phyloP scores from a whole-genome alignment of 768 basidiomycete species.

The Macrolepiota albuminosa region DNA sequence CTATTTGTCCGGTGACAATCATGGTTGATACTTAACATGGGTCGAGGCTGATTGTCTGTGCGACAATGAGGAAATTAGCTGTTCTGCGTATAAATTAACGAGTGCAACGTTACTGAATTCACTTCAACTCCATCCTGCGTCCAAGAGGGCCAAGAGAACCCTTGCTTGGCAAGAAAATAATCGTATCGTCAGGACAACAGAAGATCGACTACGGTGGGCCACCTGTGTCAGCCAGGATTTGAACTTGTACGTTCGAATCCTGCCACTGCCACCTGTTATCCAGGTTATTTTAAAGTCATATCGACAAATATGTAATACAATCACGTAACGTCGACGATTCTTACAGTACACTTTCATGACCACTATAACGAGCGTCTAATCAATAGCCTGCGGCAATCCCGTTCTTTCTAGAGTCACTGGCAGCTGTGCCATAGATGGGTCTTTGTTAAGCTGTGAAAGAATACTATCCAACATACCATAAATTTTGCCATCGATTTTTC shows the following conservation, averaged over 20 bases:
- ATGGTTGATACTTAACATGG: neutral
- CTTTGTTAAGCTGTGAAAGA: slow-evolving; percentile 2
- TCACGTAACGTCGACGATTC: neutral
- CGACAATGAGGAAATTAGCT: neutral
- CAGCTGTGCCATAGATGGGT: slow-evolving; percentile 40
- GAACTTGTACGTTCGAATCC: no score
- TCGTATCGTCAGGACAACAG: neutral
- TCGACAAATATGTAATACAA: neutral
- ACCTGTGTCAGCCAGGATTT: no score
- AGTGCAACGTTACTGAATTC: no score
- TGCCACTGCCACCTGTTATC: no score
- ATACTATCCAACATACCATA: slow-evolving; percentile 46
- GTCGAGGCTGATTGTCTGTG: neutral
- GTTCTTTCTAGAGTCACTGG: slow-evolving; percentile 89
- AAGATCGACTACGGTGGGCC: no score
- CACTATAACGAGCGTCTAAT: neutral
- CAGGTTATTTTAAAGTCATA: no score
- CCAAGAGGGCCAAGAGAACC: no score
- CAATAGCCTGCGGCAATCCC: slow-evolving; percentile 88
- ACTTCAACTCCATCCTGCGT: neutral
- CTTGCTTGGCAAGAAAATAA: neutral
- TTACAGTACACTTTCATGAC: neutral
- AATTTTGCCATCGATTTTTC: slow-evolving; percentile 47
- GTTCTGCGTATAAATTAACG: neutral
- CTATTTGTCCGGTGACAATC: neutral